These are phyloP conservation scores for Tuber melanosporum DNA, from an alignment of 495 filamentous ascomycete species.

Conservation along the genomic window DNA sequence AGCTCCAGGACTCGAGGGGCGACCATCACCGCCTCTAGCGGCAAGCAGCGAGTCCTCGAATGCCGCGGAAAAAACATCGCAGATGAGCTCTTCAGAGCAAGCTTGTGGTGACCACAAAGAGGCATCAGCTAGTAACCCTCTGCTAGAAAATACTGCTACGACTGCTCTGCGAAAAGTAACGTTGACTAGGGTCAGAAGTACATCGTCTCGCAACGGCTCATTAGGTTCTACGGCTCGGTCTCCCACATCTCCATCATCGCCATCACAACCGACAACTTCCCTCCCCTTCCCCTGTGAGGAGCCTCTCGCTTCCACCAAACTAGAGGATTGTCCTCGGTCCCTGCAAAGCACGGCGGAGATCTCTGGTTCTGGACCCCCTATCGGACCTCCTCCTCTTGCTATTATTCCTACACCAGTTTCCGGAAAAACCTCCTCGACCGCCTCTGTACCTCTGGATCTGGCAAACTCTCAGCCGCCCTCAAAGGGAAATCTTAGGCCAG, in stretches of 20 bases:
- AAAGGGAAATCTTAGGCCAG: conserved; percentile 19
- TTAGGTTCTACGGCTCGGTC: conserved; percentile 15
- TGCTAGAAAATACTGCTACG: neutral
- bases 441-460: conserved; percentile 13
- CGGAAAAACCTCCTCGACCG: conserved; percentile 31
- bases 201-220: conserved; percentile 30
- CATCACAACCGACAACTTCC: conserved; percentile 25
- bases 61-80: conserved; percentile 21
- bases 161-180: neutral
- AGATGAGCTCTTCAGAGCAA: neutral
- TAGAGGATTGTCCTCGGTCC: conserved; percentile 19
- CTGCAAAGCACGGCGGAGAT: conserved; percentile 6
- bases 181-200: conserved; percentile 10
- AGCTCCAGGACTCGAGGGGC: conserved; percentile 11
- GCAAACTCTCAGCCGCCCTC: neutral
- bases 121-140: neutral
- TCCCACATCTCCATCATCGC: conserved; percentile 26
- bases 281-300: conserved; percentile 24
- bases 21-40: conserved; percentile 20
- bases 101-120: neutral
- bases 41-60: conserved; percentile 32
- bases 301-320: conserved; percentile 21
- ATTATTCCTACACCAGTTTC: conserved; percentile 17
- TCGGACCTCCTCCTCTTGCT: conserved; percentile 11
- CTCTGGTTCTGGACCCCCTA: neutral